Percentiles rank a stretch among this genome's conserved stretches.
phyloP scores from a whole-genome alignment of 768 basidiomycete genomes.

The Russula emetica region DNA sequence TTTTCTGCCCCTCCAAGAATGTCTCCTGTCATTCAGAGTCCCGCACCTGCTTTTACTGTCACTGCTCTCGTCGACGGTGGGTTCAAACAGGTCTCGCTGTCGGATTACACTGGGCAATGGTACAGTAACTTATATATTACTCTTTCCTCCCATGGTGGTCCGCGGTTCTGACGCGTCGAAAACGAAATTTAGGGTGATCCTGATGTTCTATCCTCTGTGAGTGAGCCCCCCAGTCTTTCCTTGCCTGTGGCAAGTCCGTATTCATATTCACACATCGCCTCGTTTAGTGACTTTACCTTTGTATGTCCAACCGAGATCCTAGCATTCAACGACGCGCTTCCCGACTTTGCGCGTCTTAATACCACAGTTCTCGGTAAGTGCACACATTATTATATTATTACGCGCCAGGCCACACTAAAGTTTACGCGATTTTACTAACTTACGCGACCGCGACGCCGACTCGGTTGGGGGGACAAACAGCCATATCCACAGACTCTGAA shows the following conservation, averaged over 20 bases:
- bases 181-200: constrained; percentile 68
- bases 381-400: not conserved
- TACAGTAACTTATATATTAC: constrained; percentile 34
- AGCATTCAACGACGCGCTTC: constrained; percentile 86
- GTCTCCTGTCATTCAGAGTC: constrained; percentile 56
- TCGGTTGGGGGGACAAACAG: no score
- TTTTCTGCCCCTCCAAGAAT: constrained; percentile 31
- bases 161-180: not conserved
- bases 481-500: constrained; percentile 85
- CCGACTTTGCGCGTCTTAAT: constrained; percentile 67
- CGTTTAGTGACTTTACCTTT: constrained; percentile 73
- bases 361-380: constrained; percentile 70
- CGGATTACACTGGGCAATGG: constrained; percentile 80
- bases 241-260: no score
- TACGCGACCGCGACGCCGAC: not conserved
- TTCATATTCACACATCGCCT: no score
- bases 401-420: no score
- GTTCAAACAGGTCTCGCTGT: constrained; percentile 74
- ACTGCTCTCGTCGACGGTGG: constrained; percentile 69
- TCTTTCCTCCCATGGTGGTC: constrained; percentile 8
- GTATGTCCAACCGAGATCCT: constrained; percentile 96
- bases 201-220: constrained; percentile 92
- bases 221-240: constrained; percentile 42
- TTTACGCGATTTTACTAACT: no score
- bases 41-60: constrained; percentile 77